phyloP scores from a whole-genome alignment of 139 green algal species.

The Choricystis sp. region DNA sequence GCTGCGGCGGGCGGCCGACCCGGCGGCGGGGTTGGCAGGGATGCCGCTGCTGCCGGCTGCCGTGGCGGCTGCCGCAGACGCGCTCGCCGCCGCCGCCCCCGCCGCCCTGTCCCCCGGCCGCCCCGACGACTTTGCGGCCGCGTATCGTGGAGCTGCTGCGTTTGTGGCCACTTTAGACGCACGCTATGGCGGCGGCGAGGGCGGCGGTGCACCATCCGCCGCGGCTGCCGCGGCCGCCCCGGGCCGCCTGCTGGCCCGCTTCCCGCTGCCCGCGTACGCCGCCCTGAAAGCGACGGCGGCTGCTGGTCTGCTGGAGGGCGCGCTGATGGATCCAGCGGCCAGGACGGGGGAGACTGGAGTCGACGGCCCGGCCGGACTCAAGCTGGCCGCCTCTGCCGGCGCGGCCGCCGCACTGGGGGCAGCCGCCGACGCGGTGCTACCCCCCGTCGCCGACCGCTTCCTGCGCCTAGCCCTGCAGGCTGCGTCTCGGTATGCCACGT shows the following conservation, averaged over 20 bases:
- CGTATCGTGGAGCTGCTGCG: conserved; percentile 39
- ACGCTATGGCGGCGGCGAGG: not conserved
- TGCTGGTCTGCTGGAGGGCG: not conserved
- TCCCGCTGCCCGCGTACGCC: conserved; percentile 79
- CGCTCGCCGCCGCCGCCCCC: not conserved
- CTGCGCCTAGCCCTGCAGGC: conserved; percentile 62
- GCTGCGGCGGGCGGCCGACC: not conserved
- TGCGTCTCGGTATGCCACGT: conserved; percentile 47
- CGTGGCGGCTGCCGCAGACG: not conserved
- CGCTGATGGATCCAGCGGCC: not conserved
- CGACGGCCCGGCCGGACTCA: not conserved
- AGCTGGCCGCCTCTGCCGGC: not conserved
- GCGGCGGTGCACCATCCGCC: conserved; percentile 16
- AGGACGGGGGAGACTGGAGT: not conserved
- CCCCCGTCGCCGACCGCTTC: conserved; percentile 62
- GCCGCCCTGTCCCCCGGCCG: conserved; percentile 56
- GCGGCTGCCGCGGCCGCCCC: conserved; percentile 28
- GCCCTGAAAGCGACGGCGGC: conserved; percentile 27
- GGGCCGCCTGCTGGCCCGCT: conserved; percentile 41
- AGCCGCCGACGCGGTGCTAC: conserved; percentile 43
- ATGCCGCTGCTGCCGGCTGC: not conserved
- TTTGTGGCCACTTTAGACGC: conserved; percentile 27
- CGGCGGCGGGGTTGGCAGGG: not conserved
- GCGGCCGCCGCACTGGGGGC: not conserved
- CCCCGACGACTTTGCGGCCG: conserved; percentile 52